Evolutionary conservation across 768 basidiomycete genomes (phyloP).

Genomic region (Boletus sp.): DNA sequence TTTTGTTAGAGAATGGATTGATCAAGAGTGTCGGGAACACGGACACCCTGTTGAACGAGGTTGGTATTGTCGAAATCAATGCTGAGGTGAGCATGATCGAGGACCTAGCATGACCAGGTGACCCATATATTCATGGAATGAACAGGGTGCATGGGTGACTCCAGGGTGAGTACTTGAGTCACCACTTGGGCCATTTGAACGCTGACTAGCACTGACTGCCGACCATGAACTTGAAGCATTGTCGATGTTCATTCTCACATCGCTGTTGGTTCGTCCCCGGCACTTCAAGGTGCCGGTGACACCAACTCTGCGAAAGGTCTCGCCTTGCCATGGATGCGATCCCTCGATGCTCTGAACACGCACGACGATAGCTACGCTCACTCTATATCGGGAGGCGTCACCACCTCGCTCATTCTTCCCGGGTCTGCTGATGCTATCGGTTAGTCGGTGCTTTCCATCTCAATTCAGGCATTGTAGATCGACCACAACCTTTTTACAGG

Average conservation of each 20-base stretch:
- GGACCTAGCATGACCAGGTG: background rate
- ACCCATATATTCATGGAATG: slow-evolving; percentile 11
- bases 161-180: slow-evolving; percentile 33
- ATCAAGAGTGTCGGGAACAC: slow-evolving; percentile 50
- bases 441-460: slow-evolving; percentile 25
- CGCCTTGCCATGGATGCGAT: slow-evolving; percentile 60
- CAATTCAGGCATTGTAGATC: background rate
- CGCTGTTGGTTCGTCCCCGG: slow-evolving; percentile 40
- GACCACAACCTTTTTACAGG: slow-evolving; percentile 36
- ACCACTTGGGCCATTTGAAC: background rate
- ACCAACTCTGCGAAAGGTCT: slow-evolving; percentile 46
- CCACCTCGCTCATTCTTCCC: slow-evolving; percentile 72
- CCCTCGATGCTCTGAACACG: slow-evolving; percentile 71
- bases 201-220: background rate
- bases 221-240: slow-evolving; percentile 29
- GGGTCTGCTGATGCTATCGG: slow-evolving; percentile 64
- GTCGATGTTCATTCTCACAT: slow-evolving; percentile 61
- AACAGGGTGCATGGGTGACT: slow-evolving; percentile 63
- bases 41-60: background rate
- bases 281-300: slow-evolving; percentile 45
- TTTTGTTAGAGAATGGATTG: slow-evolving; percentile 63
- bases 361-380: slow-evolving; percentile 62
- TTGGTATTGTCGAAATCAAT: slow-evolving; percentile 42
- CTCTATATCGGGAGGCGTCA: slow-evolving; percentile 65
- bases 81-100: slow-evolving; percentile 18